These are phyloP conservation scores for Chaetomiaceae sp. DNA, from an alignment of 2,329 filamentous ascomycete species.

Conservation along the genomic window DNA sequence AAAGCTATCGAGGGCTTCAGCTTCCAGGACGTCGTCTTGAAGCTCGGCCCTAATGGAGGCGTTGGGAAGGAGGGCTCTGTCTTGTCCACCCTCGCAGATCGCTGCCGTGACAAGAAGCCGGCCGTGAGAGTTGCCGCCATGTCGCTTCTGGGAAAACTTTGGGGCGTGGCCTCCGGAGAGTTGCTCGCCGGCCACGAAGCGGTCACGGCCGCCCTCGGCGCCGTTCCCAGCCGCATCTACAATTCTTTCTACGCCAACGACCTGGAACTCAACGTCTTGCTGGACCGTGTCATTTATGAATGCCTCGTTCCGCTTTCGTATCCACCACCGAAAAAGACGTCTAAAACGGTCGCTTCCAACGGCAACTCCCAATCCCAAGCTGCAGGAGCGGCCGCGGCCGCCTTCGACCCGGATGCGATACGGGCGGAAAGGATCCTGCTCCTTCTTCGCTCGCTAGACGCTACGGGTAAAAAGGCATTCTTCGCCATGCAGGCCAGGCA, in stretches of 20 bases:
- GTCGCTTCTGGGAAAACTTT: slow-evolving; percentile 76
- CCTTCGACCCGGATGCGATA: slow-evolving; percentile 66
- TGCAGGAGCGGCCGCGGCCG: slow-evolving; percentile 35
- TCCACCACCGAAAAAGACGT: slow-evolving; percentile 63
- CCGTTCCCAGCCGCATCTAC: slow-evolving; percentile 79
- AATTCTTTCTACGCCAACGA: slow-evolving; percentile 90
- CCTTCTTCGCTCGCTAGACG: slow-evolving; percentile 72
- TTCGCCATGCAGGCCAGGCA: slow-evolving; percentile 80
- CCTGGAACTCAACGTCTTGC: slow-evolving; percentile 72
- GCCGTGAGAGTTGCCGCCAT: slow-evolving; percentile 82
- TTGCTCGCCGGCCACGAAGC: slow-evolving; percentile 77
- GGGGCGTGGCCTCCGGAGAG: slow-evolving; percentile 88
- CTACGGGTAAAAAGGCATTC: slow-evolving; percentile 77
- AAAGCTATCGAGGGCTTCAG: slow-evolving; percentile 76
- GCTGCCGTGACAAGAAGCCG: slow-evolving; percentile 80
- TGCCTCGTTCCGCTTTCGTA: slow-evolving; percentile 85
- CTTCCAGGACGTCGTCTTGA: slow-evolving; percentile 74
- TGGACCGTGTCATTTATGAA: slow-evolving; percentile 83
- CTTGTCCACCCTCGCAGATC: slow-evolving; percentile 75
- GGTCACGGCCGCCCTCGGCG: slow-evolving; percentile 68
- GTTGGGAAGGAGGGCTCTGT: slow-evolving; percentile 73
- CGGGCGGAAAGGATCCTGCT: slow-evolving; percentile 80
- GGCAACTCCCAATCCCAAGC: slow-evolving; percentile 51
- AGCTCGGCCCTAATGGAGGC: slow-evolving; percentile 71
- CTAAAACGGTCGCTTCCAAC: slow-evolving; percentile 57